These are phyloP conservation scores for Trifolium fragiferum DNA, from an alignment of 306 rosid genomes.

Conservation along the genomic window DNA sequence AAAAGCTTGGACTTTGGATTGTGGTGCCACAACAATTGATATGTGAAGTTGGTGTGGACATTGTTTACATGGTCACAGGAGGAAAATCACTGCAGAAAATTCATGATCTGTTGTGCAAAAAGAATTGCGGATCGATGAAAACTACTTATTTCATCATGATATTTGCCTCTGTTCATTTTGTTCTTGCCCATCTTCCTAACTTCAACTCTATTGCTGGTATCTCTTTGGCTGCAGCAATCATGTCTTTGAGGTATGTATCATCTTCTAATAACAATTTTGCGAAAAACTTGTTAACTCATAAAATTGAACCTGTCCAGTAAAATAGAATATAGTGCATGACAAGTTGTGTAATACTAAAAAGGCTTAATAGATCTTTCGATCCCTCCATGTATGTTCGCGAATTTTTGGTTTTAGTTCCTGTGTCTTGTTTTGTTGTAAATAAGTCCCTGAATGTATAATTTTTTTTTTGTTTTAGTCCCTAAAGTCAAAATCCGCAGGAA, in stretches of 20 bases:
- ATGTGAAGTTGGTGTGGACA: background rate
- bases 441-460: no score
- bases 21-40: conserved; percentile 1
- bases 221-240: conserved; percentile 1
- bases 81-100: background rate
- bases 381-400: no score
- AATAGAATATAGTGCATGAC: no score
- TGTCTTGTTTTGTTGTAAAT: no score
- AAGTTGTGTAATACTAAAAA: no score
- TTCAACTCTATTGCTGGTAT: conserved; percentile 4
- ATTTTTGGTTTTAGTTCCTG: no score
- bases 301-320: background rate
- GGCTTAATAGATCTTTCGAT: no score
- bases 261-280: background rate
- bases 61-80: background rate
- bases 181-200: background rate
- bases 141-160: background rate
- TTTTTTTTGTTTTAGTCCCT: no score
- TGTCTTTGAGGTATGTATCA: background rate
- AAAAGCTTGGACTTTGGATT: background rate
- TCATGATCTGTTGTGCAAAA: background rate
- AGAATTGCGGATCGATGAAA: background rate
- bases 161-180: background rate
- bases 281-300: background rate
- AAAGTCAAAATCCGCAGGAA: no score